Percentiles rank a stretch among this genome's conserved stretches.
phyloP scores from a whole-genome alignment of 148 eudicot genomes.

The Fagopyrum esculentum region DNA sequence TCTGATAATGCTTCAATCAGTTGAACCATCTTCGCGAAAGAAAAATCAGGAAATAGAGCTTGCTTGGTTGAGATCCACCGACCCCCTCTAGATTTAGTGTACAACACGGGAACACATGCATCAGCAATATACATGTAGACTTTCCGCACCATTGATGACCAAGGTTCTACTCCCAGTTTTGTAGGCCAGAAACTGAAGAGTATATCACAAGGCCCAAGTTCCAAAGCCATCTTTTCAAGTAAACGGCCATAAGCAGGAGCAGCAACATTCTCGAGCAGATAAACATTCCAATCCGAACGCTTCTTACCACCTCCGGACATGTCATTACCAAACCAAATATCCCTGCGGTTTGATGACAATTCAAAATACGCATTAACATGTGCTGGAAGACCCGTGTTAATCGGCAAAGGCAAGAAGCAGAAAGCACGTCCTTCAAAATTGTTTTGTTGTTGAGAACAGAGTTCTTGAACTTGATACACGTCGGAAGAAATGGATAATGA shows the following conservation, averaged over 20 bases:
- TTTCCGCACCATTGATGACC: slow-evolving; percentile 83
- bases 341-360: slow-evolving; percentile 93
- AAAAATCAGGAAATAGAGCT: slow-evolving; percentile 81
- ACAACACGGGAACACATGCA: slow-evolving; percentile 64
- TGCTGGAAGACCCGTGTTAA: slow-evolving; percentile 81
- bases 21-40: slow-evolving; percentile 55
- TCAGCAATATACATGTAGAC: slow-evolving; percentile 78
- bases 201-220: slow-evolving; percentile 69
- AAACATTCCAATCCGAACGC: slow-evolving; percentile 93
- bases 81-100: slow-evolving; percentile 90
- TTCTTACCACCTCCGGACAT: slow-evolving; percentile 99
- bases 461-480: slow-evolving; percentile 25
- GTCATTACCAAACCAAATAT: slow-evolving; percentile 99
- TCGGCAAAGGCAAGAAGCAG: slow-evolving; percentile 94
- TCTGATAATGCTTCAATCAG: slow-evolving; percentile 77
- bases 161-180: slow-evolving; percentile 60
- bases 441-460: slow-evolving; percentile 25
- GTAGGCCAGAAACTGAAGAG: slow-evolving; percentile 90
- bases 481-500: slow-evolving; percentile 25
- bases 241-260: slow-evolving; percentile 94
- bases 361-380: slow-evolving; percentile 96
- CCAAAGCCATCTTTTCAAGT: slow-evolving; percentile 76
- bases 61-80: slow-evolving; percentile 94
- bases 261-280: slow-evolving; percentile 87
- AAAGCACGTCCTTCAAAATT: slow-evolving; percentile 94